Base-by-base conservation (phyloP, 805 yeast species). In the Starmerella asiatica region DNA sequence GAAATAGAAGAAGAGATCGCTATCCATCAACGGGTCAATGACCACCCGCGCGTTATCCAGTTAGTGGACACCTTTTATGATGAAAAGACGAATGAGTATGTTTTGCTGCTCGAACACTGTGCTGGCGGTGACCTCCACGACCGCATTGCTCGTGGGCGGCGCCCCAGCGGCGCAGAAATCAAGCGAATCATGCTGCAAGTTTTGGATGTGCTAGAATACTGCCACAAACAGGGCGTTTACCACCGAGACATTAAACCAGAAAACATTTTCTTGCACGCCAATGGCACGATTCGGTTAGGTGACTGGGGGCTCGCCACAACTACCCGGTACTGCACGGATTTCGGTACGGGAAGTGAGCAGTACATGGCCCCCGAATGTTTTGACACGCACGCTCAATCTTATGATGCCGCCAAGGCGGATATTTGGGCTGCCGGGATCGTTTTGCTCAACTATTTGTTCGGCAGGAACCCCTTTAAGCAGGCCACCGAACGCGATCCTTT, bases 211-310 rank as follows among this genome's bases (percentile, higher is more conserved):
- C 68, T 86, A 39, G 72, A 74, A 46, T 81, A 77, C 61, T 81
- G 93, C 54, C 96, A 88, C 58, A 67, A 93, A 40, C 94, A 82
- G 59, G 85, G 86, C 63, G 85, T 88, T 62, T 96, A 86, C 36
- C 97, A 86, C 59, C 70, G 98, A 53, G 98, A 91, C 64, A 70
- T 91, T 78, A 91, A 91, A 63, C 98, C 98, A 5, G 97, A 91
- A 58, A 91, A 91, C 63, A 72, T 91, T 41, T 64, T 91, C 53
- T 75, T 85, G 36, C 68, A 73, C 11, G 58, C 59, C 54, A 66
- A 70, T 51, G 83, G 75, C 43, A 56, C 67, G 39, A 63, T 79
- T 41, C 71, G 69, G 47, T 65, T 77, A 45, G 88, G 93, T 28
- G 98, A 88, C 62, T 88, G 91, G 60, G 97, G 97, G 4, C 66